Base-by-base conservation (phyloP, 1,284 basidiomycete genomes). In the Tylopilus sp. region DNA sequence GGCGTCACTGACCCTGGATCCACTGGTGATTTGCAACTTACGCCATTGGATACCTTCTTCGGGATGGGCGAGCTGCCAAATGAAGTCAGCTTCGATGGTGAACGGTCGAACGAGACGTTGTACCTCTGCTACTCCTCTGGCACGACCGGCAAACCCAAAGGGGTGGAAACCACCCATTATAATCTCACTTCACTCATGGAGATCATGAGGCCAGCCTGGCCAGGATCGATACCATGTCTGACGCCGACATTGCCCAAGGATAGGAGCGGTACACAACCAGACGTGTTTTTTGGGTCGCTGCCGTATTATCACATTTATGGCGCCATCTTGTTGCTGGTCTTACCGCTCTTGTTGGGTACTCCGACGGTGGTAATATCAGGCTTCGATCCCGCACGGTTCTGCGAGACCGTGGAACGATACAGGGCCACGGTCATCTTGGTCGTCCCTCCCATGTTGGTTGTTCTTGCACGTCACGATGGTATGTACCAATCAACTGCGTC, bases 371-470 rank as follows among this genome's bases (percentile, higher is more conserved):
- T 97, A 57, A 86, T 93, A 74, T 82, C 89, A 0, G 87, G 87
- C 22, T 97, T 95, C 76, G 91, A 96, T 67, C 89, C 95, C 4
- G 82, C 84, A 13, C 80, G 84, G 36, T 95, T 95, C 70, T 91
- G 93, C 74, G 82, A 82, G 39, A 83, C 86, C 60, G 85, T 94
- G 54, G 84, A 90, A 69, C 84, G 84, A 68, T 94, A 93, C 81
- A 86, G 83, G 60, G 84, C 91, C 60, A 92, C 91, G 0, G 61
- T 80, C 49, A 74, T 85, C 1, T 81, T 95, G 10, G 84, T 97
- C 53, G 96, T 97, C 0, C 96, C 96, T 0, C 96, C 96, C 0
- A 90, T 98, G 56, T 81, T 96, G 7, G 89, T 97, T 9, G 83
- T 89, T 2, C 82, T 96, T 32, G 83, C 89, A 1, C 88, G 88